phyloP scores from a whole-genome alignment of 148 eudicot species.

The Rhododendron kiyosumense region DNA sequence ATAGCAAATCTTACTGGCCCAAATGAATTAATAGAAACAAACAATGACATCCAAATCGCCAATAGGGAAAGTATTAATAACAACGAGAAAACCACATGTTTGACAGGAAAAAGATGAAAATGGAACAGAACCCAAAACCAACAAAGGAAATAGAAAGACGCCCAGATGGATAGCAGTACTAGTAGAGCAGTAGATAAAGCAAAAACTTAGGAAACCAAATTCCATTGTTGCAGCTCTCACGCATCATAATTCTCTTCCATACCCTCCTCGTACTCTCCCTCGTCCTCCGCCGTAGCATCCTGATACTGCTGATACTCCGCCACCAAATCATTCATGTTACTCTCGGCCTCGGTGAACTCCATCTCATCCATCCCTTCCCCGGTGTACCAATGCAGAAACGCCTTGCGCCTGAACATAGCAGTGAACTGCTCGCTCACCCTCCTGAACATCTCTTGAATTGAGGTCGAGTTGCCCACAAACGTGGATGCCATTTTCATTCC shows the following conservation, averaged over 20 bases:
- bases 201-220: background rate
- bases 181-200: background rate
- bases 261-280: constrained; percentile 53
- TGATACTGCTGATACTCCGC: constrained; percentile 85
- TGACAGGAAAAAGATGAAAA: background rate
- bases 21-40: background rate
- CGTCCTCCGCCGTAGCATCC: constrained; percentile 69
- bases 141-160: background rate
- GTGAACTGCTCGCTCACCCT: constrained; percentile 85
- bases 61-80: background rate
- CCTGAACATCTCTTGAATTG: constrained; percentile 64
- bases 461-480: constrained; percentile 28
- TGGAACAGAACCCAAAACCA: background rate
- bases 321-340: constrained; percentile 83
- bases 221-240: background rate
- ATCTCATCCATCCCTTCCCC: constrained; percentile 86
- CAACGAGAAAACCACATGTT: background rate
- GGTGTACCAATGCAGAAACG: constrained; percentile 83
- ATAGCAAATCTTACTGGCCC: background rate
- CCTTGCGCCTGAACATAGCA: constrained; percentile 82
- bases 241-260: constrained; percentile 45
- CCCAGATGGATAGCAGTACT: background rate
- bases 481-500: constrained; percentile 33
- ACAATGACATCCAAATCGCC: background rate
- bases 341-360: constrained; percentile 83